Percentiles rank a stretch among this genome's conserved stretches.
Evolutionary conservation across 2,329 filamentous ascomycete species (phyloP).

Genomic region (Colletotrichum cereale): DNA sequence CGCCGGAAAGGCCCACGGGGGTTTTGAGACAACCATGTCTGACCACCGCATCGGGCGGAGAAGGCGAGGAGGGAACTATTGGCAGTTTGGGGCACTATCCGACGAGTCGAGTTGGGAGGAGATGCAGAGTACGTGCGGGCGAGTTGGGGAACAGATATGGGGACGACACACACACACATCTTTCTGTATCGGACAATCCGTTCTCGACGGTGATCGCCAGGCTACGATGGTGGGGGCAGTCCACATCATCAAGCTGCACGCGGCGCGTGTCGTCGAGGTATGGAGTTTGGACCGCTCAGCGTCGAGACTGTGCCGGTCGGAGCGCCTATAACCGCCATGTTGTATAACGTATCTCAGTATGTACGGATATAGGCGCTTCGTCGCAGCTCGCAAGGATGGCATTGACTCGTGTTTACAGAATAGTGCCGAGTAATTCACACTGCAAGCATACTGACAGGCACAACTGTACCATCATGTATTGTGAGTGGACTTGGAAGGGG

Average conservation of each 20-base stretch:
- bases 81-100: neutral
- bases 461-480: neutral
- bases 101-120: neutral
- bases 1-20: constrained; percentile 1
- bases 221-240: neutral
- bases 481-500: neutral
- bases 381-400: neutral
- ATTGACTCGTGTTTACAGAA: neutral
- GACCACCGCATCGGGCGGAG: neutral
- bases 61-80: neutral
- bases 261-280: neutral
- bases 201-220: no score
- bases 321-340: neutral
- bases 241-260: neutral
- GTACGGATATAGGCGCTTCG: neutral
- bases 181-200: neutral
- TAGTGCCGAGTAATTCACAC: neutral
- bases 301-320: neutral
- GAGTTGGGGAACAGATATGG: neutral
- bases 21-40: neutral
- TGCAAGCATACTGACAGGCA: neutral
- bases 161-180: neutral
- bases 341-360: neutral
- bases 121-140: no score
- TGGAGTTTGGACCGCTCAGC: neutral